Base-by-base conservation (phyloP, 2,329 filamentous ascomycete species). In the Domatiomyces catenatus region DNA sequence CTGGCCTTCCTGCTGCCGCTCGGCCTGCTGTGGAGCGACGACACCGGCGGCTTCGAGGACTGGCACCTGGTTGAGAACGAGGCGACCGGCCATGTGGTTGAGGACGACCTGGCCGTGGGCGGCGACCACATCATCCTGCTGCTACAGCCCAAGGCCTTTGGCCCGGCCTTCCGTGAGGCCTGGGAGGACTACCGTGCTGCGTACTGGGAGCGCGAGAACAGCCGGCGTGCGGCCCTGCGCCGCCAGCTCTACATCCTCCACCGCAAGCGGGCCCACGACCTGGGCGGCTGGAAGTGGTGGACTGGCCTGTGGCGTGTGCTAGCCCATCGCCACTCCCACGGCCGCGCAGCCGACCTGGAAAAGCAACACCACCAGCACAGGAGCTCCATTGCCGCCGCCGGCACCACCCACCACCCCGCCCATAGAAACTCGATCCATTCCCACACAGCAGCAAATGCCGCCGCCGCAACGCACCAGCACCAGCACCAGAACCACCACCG, bases 141-240 rank as follows among this genome's bases (percentile, higher is more conserved):
- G 17, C 74, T 98, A 6, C 76, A 95, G 8, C 87, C 92, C 1
- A 98, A 98, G 64, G 88, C 89, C 0, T 98, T 98, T 63, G 93
- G 86, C 5, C 83, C 92, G 0, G 87, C 86, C 46, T 98, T 98
- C 62, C 78, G 92, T 18, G 89, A 96, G 65, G 94, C 94, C 57
- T 98, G 92, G 92, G 92, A 98, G 63, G 75, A 90, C 15, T 98
- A 93, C 67, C 78, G 92, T 49, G 81, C 83, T 32, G 89, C 95
- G 54, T 98, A 95, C 68, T 98, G 92, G 92, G 90, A 95, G 60
- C 82, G 82, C 54, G 92, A 98, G 66, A 98, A 98, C 63, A 87
- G 94, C 65, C 81, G 90, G 1, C 80, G 92, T 10, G 77, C 83
- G 2, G 70, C 84, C 51, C 71, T 95, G 20, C 76, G 86, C 19